Evolutionary conservation across 192 early-diverging fungal species (phyloP), one percentile per base, ranked within the genome.

Genomic region (Rhizoclosmatium sp.): DNA sequence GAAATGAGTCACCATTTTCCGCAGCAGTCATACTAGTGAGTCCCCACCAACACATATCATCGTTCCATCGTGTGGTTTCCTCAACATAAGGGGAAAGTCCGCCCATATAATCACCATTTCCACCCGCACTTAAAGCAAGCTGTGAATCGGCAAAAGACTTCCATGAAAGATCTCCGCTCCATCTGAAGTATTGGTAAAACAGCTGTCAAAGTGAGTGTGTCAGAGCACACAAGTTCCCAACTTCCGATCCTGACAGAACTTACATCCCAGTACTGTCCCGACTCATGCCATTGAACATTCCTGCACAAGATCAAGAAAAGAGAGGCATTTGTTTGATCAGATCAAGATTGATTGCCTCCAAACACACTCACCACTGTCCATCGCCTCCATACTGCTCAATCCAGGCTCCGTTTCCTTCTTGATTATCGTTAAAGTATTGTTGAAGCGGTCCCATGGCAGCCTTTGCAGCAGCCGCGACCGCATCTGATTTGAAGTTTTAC

Each of bases 1-100:
- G 23, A 1, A 39, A 40, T 58, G 23, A 78, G 80, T 84, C 87
- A 86, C n/a, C 85, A 82, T 10, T 80, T 75, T 88, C 87, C 16
- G 73, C 78, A 40, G 66, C 82, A 2, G 83, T 71, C 42, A 88
- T 59, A 45, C 64, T 75, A 59, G 78, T 69, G 23, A 85, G 19
- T 2, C 65, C 83, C 86, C 86, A 87, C 86, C 86, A 87, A 2
- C 48, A 69, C 31, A 87, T 82, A 68, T 87, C 86, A 59, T 87
- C 84, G 71, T 85, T 85, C 86, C 84, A 85, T 65, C 69, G 81
- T 3, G 82, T 82, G 14, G 40, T 23, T 1, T 76, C 56, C 39
- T 74, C 78, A 7, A 59, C 78, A 2, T 77, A 39, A 39, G 76
- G 10, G 42, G n/a, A 45, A 7, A 44, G 39, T 31, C 31, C 31